Percentiles rank a stretch among this genome's conserved stretches.
These are phyloP conservation scores for Termitomyces sp. DNA, from an alignment of 768 basidiomycete genomes.

Conservation along the genomic window DNA sequence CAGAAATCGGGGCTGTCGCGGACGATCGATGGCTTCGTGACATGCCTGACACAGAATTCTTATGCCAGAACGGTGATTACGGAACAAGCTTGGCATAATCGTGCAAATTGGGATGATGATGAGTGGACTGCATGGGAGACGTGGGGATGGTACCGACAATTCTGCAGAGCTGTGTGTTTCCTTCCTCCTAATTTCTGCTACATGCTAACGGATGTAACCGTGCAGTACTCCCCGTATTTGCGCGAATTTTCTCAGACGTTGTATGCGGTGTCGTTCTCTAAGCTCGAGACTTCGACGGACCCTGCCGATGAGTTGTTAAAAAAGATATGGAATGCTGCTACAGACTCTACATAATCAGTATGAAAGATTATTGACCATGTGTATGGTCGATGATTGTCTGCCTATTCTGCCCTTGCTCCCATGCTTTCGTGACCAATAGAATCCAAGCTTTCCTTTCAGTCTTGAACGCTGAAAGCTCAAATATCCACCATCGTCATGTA, in stretches of 20 bases:
- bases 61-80: slow-evolving; percentile 52
- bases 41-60: slow-evolving; percentile 54
- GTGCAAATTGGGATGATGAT: slow-evolving; percentile 61
- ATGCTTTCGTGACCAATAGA: no score
- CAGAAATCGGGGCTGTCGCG: slow-evolving; percentile 69
- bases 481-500: no score
- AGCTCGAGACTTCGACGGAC: slow-evolving; percentile 52
- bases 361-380: neutral
- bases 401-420: neutral
- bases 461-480: no score
- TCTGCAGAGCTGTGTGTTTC: slow-evolving; percentile 66
- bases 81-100: slow-evolving; percentile 65
- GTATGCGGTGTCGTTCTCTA: slow-evolving; percentile 61
- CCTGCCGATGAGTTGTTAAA: slow-evolving; percentile 54
- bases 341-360: slow-evolving; percentile 23
- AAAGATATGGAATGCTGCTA: slow-evolving; percentile 68
- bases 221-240: slow-evolving; percentile 75
- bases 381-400: neutral
- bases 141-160: slow-evolving; percentile 90
- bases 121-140: slow-evolving; percentile 86
- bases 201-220: neutral
- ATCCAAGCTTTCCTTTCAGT: no score
- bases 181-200: neutral
- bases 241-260: slow-evolving; percentile 71
- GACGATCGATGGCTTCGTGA: slow-evolving; percentile 74